A percentile compares a stretch with the other conserved stretches of the same genome.
phyloP scores from a whole-genome alignment of 768 basidiomycete genomes.

The Lentinula sp. region DNA sequence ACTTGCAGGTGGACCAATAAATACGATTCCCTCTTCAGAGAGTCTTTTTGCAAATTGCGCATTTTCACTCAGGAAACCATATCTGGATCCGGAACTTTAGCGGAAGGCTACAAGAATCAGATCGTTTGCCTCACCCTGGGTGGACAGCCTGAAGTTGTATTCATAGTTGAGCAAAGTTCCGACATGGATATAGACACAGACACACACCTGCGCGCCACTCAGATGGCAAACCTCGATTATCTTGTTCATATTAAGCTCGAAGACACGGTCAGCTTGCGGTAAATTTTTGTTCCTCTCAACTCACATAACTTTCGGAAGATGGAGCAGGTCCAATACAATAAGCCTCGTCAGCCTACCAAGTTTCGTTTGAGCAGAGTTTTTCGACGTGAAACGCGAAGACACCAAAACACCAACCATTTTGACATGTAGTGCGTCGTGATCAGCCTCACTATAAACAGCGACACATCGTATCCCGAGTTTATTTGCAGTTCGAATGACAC shows the following conservation, averaged over 20 bases:
- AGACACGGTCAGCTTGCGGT: neutral
- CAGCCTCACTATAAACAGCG: conserved; percentile 87
- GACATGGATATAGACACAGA: neutral
- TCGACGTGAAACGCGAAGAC: neutral
- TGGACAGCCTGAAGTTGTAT: conserved; percentile 65
- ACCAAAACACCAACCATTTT: conserved; percentile 52
- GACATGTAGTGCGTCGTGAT: conserved; percentile 77
- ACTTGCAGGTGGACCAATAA: conserved; percentile 84
- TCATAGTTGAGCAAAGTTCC: neutral
- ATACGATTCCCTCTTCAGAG: conserved; percentile 74
- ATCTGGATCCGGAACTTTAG: conserved; percentile 31
- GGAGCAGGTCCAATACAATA: conserved; percentile 91
- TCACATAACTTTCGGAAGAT: conserved; percentile 83
- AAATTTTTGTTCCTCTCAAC: conserved; percentile 19
- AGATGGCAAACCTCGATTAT: conserved; percentile 78
- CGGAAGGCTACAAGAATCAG: neutral
- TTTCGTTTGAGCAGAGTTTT: neutral
- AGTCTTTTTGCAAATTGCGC: conserved; percentile 72
- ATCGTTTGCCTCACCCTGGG: conserved; percentile 55
- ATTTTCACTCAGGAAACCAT: conserved; percentile 92
- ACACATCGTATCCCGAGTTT: conserved; percentile 89
- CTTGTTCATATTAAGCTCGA: conserved; percentile 78
- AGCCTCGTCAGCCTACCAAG: conserved; percentile 69
- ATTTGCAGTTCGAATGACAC: conserved; percentile 85
- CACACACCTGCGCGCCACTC: conserved; percentile 75